phyloP scores from a whole-genome alignment of 306 rosid genomes.

The Hippophae tibetana region DNA sequence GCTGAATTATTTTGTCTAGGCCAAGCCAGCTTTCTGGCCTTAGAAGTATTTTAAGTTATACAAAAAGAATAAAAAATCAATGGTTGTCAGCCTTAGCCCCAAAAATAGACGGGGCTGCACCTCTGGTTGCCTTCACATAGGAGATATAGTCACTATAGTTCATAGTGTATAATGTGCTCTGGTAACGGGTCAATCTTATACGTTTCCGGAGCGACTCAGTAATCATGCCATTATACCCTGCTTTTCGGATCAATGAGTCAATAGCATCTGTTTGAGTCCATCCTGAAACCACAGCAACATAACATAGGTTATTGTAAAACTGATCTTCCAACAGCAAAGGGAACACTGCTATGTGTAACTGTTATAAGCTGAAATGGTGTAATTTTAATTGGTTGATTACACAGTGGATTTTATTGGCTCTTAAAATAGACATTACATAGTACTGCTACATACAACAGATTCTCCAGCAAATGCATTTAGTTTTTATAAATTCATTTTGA shows the following conservation, averaged over 20 bases:
- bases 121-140: conserved; percentile 52
- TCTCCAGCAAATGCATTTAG: too few species aligned
- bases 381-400: too few species aligned
- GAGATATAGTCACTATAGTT: conserved; percentile 60
- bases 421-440: too few species aligned
- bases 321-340: too few species aligned
- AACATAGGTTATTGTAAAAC: background rate
- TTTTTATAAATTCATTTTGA: too few species aligned
- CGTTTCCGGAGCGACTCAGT: conserved; percentile 51
- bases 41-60: conserved; percentile 10
- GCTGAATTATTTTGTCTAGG: conserved; percentile 4
- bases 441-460: too few species aligned
- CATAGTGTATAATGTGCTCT: conserved; percentile 79
- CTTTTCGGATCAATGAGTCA: conserved; percentile 84
- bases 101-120: conserved; percentile 43
- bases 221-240: conserved; percentile 66
- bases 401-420: too few species aligned
- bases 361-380: too few species aligned
- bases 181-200: conserved; percentile 70
- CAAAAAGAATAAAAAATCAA: conserved; percentile 18
- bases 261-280: conserved; percentile 81
- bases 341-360: too few species aligned
- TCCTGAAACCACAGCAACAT: conserved; percentile 43
- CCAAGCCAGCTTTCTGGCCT: conserved; percentile 25
- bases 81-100: conserved; percentile 44